Base-by-base conservation (phyloP, 495 filamentous ascomycete species). In the Polyplosphaeria fusca region DNA sequence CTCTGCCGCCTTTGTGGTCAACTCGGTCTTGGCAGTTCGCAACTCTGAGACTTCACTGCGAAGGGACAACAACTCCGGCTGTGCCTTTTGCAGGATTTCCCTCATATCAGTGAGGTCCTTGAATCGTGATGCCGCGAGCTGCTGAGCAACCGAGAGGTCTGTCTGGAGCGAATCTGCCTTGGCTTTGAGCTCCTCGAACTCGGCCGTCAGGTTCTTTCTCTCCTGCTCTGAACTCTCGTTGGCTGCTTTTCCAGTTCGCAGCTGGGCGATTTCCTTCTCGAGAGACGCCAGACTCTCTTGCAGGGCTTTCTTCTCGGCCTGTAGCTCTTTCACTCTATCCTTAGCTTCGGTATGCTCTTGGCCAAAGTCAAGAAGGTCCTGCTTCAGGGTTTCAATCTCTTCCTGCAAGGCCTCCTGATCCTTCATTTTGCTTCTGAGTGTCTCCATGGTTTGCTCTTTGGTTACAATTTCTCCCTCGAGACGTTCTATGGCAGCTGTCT, bases 301-400 rank as follows among this genome's bases (percentile, higher is more conserved):
- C 13, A 68, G 48, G 9, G 58, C 77, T 26, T 64, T 64, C 65
- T 86, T 88, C 63, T 86, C 79, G 20, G 76, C 80, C 32, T 70
- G 64, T 4, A 88, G 76, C 58, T 79, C 76, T 67, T 88, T 91
- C 55, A 93, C 80, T 68, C 79, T 80, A 51, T 93, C 82, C 68
- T 91, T 93, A 3, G 86, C 85, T 61, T 88, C 83, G 9, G 94
- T 90, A 66, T 91, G 83, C 43, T 93, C 87, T 45, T 86, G 79
- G 16, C 90, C 90, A 30, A 93, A 71, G 25, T 81, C 77, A 50
- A 89, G 68, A 5, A 96, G 71, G 47, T 88, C 85, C 38, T 96
- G 89, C 32, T 83, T 82, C 49, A 96, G 74, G 13, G 79, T 81
- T 67, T 95, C 92, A 52, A 95, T 86, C 68, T 96, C 90, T 61